Evolutionary conservation across 805 yeast species (phyloP), one percentile per base, ranked within the genome.

Genomic region (Lipomyces kockii): DNA sequence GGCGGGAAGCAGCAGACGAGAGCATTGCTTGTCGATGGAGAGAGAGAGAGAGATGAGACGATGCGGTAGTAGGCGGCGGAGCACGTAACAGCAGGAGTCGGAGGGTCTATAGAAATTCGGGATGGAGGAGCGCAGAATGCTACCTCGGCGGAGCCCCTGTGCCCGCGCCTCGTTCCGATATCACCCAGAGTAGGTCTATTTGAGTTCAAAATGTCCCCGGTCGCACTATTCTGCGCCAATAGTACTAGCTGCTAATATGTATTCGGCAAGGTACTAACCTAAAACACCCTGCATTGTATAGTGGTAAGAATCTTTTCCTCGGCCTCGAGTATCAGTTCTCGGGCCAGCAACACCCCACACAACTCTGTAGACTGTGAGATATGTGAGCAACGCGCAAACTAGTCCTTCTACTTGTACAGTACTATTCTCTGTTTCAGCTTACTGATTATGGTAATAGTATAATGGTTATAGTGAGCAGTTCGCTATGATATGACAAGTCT

Each of bases 1-100:
- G 29, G n/a, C 55, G 55, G 17, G 34, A 4, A 29, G 55, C 55
- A 29, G 55, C 55, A 29, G 55, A 52, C 32, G 34, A 52, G 34
- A 52, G 55, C 55, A 52, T 52, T 22, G 29, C 55, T 52, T 11
- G 49, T 37, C 43, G 17, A 37, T 37, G 43, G 43, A 4, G 6
- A 4, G 39, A 35, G 11, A 37, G 43, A 37, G 49, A 8, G 9
- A n/a, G 22, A n/a, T n/a, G 20, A n/a, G 20, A n/a, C 49, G 22
- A 43, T 17, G 9, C 7, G 25, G 11, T n/a, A n/a, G 14, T 43
- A 17, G 49, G 49, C 8, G 22, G 3, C 49, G 22, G 49, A 43
- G 43, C 11, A n/a, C 5, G 49, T n/a, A 43, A 43, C 8, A 43
- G n/a, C 49, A 8, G 43, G 43, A 12, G 49, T 43, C 49, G 49